phyloP scores from a whole-genome alignment of 306 rosid genomes.

The Herpetospermum pedunculosum region DNA sequence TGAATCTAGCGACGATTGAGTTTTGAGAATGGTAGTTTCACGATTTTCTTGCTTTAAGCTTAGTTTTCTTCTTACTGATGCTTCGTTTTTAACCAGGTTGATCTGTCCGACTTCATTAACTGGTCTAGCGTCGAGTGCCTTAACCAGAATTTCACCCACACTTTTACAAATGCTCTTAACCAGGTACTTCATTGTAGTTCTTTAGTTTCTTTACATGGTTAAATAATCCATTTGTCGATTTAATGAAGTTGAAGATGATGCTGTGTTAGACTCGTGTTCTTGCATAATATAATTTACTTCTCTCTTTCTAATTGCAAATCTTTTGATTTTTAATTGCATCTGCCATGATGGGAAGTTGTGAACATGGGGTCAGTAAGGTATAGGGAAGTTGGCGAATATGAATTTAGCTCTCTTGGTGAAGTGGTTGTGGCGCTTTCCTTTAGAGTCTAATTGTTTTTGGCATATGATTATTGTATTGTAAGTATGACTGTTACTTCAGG shows the following conservation, averaged over 20 bases:
- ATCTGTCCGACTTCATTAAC: slow-evolving; percentile 82
- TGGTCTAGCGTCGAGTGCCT: slow-evolving; percentile 95
- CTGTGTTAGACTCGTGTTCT: not conserved
- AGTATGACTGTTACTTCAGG: not conserved
- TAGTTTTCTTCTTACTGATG: not conserved
- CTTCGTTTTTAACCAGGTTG: slow-evolving; percentile 45
- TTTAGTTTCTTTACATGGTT: not conserved
- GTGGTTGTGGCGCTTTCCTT: not conserved
- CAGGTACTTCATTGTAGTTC: slow-evolving; percentile 31
- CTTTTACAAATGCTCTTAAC: slow-evolving; percentile 57
- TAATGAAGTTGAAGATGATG: not conserved
- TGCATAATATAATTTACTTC: not conserved
- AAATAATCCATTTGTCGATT: not conserved
- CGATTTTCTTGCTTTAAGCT: not conserved
- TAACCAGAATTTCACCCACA: slow-evolving; percentile 65
- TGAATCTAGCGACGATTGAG: not conserved
- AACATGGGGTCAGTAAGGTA: not conserved
- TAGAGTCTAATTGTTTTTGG: not conserved
- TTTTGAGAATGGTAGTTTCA: not conserved
- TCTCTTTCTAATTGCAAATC: not conserved
- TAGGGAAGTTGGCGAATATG: not conserved
- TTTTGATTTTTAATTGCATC: not conserved
- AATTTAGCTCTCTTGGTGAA: not conserved
- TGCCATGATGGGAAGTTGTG: not conserved
- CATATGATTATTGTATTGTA: not conserved